phyloP scores from a whole-genome alignment of 2,329 filamentous ascomycete genomes.

The Penicillium griseofulvum region DNA sequence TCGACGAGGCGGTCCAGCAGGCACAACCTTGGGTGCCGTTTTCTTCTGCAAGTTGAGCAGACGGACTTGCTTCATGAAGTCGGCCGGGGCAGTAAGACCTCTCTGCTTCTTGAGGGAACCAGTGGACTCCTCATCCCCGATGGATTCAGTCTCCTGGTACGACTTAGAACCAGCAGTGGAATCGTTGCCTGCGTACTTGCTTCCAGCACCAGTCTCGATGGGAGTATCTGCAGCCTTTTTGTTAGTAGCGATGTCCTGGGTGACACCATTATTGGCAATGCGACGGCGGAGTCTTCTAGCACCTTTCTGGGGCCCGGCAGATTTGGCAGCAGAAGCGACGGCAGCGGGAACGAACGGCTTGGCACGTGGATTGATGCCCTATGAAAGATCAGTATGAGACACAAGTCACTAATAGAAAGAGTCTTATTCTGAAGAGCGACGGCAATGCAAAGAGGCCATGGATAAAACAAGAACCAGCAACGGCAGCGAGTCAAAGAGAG shows the following conservation, averaged over 20 bases:
- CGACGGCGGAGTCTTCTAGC: background rate
- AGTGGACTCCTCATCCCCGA: background rate
- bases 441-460: background rate
- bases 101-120: background rate
- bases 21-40: background rate
- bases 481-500: background rate
- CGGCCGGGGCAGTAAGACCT: background rate
- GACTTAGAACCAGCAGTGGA: background rate
- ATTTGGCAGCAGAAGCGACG: background rate
- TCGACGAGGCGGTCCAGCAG: slow-evolving; percentile 23
- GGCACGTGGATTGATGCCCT: background rate
- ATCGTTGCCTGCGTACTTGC: background rate
- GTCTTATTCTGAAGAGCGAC: background rate
- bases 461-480: background rate
- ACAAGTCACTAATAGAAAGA: background rate
- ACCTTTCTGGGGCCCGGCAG: too few species aligned
- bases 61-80: slow-evolving; percentile 7
- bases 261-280: background rate
- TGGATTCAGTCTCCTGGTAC: background rate
- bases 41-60: background rate
- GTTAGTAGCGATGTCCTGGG: background rate
- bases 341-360: background rate
- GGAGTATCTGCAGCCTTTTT: background rate
- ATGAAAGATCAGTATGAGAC: background rate
- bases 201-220: background rate